phyloP scores from a whole-genome alignment of 169 alveolate genomes.

The Plasmodium coatneyi region DNA sequence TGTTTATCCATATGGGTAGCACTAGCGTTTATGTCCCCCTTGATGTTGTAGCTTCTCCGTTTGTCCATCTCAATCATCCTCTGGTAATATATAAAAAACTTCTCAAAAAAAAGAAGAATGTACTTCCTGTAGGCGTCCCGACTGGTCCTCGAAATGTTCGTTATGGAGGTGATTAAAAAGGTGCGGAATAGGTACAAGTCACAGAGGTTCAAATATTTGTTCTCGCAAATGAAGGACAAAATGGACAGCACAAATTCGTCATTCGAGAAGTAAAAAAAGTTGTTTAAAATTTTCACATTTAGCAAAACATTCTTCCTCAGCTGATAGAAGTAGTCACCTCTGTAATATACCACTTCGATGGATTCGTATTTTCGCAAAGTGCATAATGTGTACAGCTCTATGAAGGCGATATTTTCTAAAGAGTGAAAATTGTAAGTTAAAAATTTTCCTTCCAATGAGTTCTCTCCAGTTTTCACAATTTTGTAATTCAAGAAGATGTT shows the following conservation, averaged over 20 bases:
- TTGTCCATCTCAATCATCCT: conserved; percentile 59
- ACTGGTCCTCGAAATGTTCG: conserved; percentile 43
- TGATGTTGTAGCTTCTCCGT: background rate
- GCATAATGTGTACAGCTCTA: conserved; percentile 66
- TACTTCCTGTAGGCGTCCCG: conserved; percentile 71
- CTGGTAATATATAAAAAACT: conserved; percentile 66
- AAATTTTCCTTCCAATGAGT: background rate
- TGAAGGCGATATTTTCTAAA: conserved; percentile 41
- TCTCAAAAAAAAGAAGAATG: conserved; percentile 52
- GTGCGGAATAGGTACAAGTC: conserved; percentile 54
- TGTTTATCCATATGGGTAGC: background rate
- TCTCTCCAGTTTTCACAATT: background rate
- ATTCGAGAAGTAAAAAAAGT: conserved; percentile 41
- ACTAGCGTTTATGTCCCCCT: background rate
- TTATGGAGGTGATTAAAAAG: conserved; percentile 60
- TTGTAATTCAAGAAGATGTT: conserved; percentile 68
- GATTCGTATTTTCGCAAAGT: conserved; percentile 41
- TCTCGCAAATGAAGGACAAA: conserved; percentile 70
- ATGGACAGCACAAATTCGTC: conserved; percentile 59
- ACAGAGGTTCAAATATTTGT: conserved; percentile 68
- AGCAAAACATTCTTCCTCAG: conserved; percentile 31
- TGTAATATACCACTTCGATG: conserved; percentile 43
- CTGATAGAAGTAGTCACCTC: conserved; percentile 33
- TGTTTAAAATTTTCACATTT: conserved; percentile 41
- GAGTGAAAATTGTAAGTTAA: conserved; percentile 50